Evolutionary conservation across 2,329 filamentous ascomycete species (phyloP), one percentile per base, ranked within the genome.

Genomic region (Tolypocladium ovalisporum): DNA sequence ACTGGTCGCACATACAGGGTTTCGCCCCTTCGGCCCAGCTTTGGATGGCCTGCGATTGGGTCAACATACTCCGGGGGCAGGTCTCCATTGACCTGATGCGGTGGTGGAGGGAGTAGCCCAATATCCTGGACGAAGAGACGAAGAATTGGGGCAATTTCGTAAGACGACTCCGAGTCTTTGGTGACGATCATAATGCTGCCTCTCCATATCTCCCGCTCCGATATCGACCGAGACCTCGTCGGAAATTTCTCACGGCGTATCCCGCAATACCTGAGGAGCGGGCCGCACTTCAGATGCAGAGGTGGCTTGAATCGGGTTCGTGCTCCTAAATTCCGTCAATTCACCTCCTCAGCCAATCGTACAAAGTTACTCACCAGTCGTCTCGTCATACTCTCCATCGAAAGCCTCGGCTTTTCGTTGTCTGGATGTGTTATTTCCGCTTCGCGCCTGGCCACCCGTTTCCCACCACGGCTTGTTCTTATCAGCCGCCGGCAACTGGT

Each of bases 121-220:
- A 93, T 87, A 1, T 90, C 88, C 67, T 97, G 92, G 8, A 87
- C 85, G 69, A 97, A 99, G 4, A 99, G 72, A 49, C 92, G 83
- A 62, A 99, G 75, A 0, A 82, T 89, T 4, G 94, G 94, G 0
- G 81, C 81, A 53, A 90, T 85, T 51, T 86, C 83, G 67, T 97
- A 96, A 0, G 87, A 88, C 2, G 93, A 97, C 44, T 87, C 82
- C 2, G 83, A 80, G 67, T 99, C 93, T 55, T 85, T 81, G 0
- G 94, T 97, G 27, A 99, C 91, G 65, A 99, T 96, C 90, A 99
- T 91, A 58, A 97, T 81, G 59, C 85, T 95, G 6, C 94, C 94
- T 69, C 92, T 84, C 94, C 94, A 99, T 24, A 93, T 85, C 65
- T 96, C 90, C 55, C 84, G 82, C 49, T 90, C 85, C 0, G 67